Evolutionary conservation across 768 basidiomycete genomes (phyloP).

Genomic region (Termitomyces sp.): DNA sequence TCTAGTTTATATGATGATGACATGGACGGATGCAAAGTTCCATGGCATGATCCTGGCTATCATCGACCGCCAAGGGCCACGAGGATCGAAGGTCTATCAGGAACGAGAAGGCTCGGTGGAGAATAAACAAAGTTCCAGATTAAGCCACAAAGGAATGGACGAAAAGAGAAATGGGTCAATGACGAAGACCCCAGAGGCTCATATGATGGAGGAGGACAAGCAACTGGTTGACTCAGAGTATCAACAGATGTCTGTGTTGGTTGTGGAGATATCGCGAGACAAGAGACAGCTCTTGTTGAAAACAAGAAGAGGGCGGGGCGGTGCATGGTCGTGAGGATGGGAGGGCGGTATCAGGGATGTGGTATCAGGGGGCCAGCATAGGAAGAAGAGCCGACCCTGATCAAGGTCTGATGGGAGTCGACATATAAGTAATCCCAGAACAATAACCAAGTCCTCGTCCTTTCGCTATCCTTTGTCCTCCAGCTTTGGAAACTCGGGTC

Average conservation of each 20-base stretch:
- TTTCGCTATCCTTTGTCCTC: constrained; percentile 14
- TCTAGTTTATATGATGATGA: no score
- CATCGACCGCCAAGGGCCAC: neutral
- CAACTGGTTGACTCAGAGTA: neutral
- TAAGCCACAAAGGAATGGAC: constrained; percentile 11
- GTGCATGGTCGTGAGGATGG: neutral
- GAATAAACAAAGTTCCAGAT: constrained; percentile 15
- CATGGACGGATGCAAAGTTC: neutral
- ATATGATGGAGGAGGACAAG: neutral
- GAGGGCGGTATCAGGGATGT: neutral
- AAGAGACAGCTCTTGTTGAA: neutral
- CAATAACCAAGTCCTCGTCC: neutral
- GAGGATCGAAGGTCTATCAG: neutral
- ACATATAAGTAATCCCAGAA: constrained; percentile 2
- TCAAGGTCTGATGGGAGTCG: neutral
- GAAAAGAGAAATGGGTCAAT: constrained; percentile 7
- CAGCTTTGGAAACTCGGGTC: constrained; percentile 12
- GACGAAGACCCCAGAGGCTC: neutral
- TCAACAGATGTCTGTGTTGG: neutral
- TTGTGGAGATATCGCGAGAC: neutral
- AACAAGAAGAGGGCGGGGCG: neutral
- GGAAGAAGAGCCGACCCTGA: neutral
- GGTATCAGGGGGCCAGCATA: neutral
- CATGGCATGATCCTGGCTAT: neutral
- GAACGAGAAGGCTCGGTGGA: constrained; percentile 14